A percentile compares a stretch with the other conserved stretches of the same genome.
These are phyloP conservation scores for Plasmodium knowlesi DNA, from an alignment of 169 alveolate species.

Conservation along the genomic window DNA sequence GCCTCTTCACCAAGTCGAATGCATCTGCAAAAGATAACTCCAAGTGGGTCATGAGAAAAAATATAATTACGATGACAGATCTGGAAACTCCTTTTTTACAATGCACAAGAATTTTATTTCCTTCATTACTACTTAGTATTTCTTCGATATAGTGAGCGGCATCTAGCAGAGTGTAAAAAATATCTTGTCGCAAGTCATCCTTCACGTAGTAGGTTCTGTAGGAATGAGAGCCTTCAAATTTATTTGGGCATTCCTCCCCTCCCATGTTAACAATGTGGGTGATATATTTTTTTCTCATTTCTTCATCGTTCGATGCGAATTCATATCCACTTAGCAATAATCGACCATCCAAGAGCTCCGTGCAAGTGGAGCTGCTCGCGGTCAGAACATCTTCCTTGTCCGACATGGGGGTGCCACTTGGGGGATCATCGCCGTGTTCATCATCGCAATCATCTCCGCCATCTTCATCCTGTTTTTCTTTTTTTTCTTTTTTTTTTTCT, in stretches of 20 bases:
- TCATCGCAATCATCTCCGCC: not conserved
- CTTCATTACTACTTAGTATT: conserved; percentile 26
- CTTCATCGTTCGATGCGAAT: conserved; percentile 27
- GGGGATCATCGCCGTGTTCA: not conserved
- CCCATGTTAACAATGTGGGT: conserved; percentile 74
- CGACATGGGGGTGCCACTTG: conserved; percentile 10
- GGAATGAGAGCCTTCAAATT: not conserved
- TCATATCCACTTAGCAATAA: conserved; percentile 75
- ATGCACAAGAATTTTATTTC: conserved; percentile 75
- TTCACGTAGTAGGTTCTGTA: conserved; percentile 74
- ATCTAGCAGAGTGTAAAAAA: conserved; percentile 72
- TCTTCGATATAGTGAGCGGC: conserved; percentile 56
- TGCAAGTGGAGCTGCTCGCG: conserved; percentile 48
- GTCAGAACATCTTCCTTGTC: not conserved
- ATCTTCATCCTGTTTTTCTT: not conserved
- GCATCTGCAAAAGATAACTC: conserved; percentile 72
- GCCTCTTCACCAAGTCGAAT: conserved; percentile 77
- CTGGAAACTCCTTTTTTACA: conserved; percentile 81
- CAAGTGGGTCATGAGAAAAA: conserved; percentile 78
- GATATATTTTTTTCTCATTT: conserved; percentile 27
- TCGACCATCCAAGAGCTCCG: conserved; percentile 49
- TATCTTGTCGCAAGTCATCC: conserved; percentile 74
- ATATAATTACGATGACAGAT: conserved; percentile 77
- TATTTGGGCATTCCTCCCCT: conserved; percentile 75
- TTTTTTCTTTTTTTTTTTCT: not conserved